Evolutionary conservation across 306 rosid genomes (phyloP), one percentile per base, ranked within the genome.

Genomic region (Betula pendula): DNA sequence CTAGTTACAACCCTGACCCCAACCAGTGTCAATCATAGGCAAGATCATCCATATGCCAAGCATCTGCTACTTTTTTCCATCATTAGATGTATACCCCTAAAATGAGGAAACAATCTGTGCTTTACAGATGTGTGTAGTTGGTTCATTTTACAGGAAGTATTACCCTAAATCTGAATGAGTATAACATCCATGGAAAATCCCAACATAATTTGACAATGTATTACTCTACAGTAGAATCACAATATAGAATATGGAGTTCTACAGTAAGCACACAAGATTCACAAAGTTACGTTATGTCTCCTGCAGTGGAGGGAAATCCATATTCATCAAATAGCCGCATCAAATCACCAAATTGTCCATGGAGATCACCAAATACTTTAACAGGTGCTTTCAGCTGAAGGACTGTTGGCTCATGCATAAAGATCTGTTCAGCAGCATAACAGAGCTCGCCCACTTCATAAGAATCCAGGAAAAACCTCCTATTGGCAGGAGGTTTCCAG

Each of bases 401-500:
- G 85, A 96, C 98, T 49, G 97, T 96, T 24, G 91, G 94, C 78
- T 96, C 99, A 16, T 96, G 96, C 94, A 93, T 92, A 86, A 96
- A 96, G 80, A 96, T 89, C 86, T 96, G 99, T 84, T 96, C 98
- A 63, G 99, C 98, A 71, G 98, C 99, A 79, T 88, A 93, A 85
- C 99, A 96, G 85, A 96, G 97, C 88, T 96, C 99, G 2, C 97
- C 99, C 84, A 96, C 99, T 87, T 96, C 99, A 82, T 96, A 96
- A 79, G 99, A 90, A 88, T 96, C 99, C 82, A 96, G 85, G 88
- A 96, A 96, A 85, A 96, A 96, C 81, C 85, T 90, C 86, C 99
- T 88, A 83, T 91, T 91, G 6, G 79, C 85, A 68, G 99, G 99
- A 85, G 96, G 84, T 86, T 96, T 96, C 99, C 99, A 96, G 88